phyloP scores from a whole-genome alignment of 768 basidiomycete species.

The Tricholoma flavovirens region DNA sequence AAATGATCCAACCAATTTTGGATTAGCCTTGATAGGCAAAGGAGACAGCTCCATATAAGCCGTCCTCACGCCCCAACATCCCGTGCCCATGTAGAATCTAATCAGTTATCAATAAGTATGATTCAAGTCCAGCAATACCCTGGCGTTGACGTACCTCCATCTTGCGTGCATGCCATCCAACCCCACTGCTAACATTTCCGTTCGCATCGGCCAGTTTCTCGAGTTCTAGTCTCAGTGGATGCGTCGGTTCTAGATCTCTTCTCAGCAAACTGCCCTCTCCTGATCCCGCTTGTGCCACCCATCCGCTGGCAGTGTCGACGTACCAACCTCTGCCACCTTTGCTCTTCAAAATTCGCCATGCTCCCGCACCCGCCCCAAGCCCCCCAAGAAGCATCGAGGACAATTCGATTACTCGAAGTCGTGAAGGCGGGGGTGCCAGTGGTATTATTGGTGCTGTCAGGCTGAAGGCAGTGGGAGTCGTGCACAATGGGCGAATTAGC shows the following conservation, averaged over 20 bases:
- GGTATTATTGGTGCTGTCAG: constrained; percentile 26
- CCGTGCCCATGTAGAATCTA: constrained; percentile 85
- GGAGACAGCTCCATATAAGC: constrained; percentile 88
- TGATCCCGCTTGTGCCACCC: constrained; percentile 48
- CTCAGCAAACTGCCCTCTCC: constrained; percentile 41
- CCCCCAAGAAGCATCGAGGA: constrained; percentile 63
- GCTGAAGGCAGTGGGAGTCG: constrained; percentile 69
- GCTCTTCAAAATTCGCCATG: constrained; percentile 87
- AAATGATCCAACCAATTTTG: not conserved
- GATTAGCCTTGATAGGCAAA: constrained; percentile 86
- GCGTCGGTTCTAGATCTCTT: constrained; percentile 51
- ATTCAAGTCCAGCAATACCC: not conserved
- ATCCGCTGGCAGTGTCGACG: constrained; percentile 82
- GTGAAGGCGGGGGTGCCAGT: constrained; percentile 50
- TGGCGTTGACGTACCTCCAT: constrained; percentile 72
- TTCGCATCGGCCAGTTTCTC: constrained; percentile 71
- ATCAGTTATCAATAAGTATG: constrained; percentile 1
- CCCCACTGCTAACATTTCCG: constrained; percentile 84
- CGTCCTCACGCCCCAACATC: constrained; percentile 88
- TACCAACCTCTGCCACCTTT: constrained; percentile 97
- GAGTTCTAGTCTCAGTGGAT: constrained; percentile 69
- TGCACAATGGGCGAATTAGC: constrained; percentile 75
- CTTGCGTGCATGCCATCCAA: constrained; percentile 95
- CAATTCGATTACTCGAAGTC: constrained; percentile 84
- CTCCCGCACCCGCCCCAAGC: constrained; percentile 71